Percentiles rank a stretch among this genome's conserved stretches.
phyloP scores from a whole-genome alignment of 2,329 filamentous ascomycete species.

The Fusarium tjaetaba region DNA sequence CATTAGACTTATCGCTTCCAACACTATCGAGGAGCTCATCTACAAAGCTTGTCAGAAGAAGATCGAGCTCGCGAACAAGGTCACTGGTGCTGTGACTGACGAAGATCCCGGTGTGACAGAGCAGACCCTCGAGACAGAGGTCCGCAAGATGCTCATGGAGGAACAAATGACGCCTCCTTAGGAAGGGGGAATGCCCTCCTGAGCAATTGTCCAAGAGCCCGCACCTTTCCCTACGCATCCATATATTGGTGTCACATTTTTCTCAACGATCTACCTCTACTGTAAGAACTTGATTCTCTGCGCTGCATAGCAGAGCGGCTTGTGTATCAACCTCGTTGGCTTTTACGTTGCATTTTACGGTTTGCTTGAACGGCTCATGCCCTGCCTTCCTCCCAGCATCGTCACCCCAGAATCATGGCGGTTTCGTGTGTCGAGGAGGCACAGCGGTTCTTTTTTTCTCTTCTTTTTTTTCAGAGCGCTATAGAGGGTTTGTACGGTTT shows the following conservation, averaged over 20 bases:
- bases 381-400: not conserved
- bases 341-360: conserved; percentile 7
- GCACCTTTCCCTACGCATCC: not conserved
- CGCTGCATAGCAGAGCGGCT: conserved; percentile 23
- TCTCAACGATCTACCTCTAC: conserved; percentile 1
- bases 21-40: conserved; percentile 93
- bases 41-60: conserved; percentile 92
- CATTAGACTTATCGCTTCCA: conserved; percentile 80
- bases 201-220: not conserved
- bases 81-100: conserved; percentile 55
- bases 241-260: conserved; percentile 1
- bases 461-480: not conserved
- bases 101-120: conserved; percentile 42
- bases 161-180: conserved; percentile 53
- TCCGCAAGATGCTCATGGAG: conserved; percentile 56
- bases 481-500: conserved; percentile 10
- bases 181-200: conserved; percentile 27
- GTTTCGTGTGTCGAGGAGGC: not conserved
- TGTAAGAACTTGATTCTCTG: conserved; percentile 16
- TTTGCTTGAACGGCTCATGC: conserved; percentile 1
- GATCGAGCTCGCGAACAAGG: conserved; percentile 80
- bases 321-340: conserved; percentile 20
- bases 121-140: conserved; percentile 55
- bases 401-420: not conserved
- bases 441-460: not conserved